Percentiles rank a stretch among this genome's conserved stretches.
These are phyloP conservation scores for Ceratocystis huliohia DNA, from an alignment of 2,329 filamentous ascomycete species.

Conservation along the genomic window DNA sequence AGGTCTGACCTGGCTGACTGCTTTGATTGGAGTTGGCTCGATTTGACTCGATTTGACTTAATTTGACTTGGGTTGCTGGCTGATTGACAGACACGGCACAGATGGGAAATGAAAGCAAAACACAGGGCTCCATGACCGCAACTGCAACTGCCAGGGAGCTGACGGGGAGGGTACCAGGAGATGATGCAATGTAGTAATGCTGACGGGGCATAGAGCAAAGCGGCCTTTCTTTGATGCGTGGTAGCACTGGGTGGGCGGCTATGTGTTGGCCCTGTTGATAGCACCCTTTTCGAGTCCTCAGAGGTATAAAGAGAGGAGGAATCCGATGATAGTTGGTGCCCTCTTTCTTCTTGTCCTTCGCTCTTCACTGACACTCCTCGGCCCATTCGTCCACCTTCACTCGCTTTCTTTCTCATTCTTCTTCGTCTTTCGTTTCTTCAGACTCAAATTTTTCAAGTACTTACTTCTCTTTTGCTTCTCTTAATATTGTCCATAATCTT, in stretches of 20 bases:
- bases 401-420: slow-evolving; percentile 8
- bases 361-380: background rate
- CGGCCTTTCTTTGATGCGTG: background rate
- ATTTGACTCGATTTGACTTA: too few relatives aligned
- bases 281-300: background rate
- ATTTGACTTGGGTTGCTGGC: background rate
- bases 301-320: background rate
- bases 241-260: background rate
- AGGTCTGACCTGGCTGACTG: background rate
- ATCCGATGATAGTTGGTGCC: background rate
- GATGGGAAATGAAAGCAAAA: slow-evolving; percentile 16
- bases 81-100: background rate
- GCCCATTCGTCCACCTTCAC: slow-evolving; percentile 11
- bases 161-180: background rate
- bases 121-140: background rate
- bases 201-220: background rate
- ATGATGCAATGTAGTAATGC: background rate
- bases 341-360: slow-evolving; percentile 1
- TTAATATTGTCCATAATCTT: too few relatives aligned
- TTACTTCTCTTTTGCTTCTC: background rate
- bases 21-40: too few relatives aligned
- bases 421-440: slow-evolving; percentile 2
- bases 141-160: slow-evolving; percentile 8
- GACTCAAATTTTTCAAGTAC: background rate
- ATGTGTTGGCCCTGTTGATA: background rate